Evolutionary conservation across 805 yeast genomes (phyloP), one percentile per base, ranked within the genome.

Genomic region (Schwanniomyces sp.): DNA sequence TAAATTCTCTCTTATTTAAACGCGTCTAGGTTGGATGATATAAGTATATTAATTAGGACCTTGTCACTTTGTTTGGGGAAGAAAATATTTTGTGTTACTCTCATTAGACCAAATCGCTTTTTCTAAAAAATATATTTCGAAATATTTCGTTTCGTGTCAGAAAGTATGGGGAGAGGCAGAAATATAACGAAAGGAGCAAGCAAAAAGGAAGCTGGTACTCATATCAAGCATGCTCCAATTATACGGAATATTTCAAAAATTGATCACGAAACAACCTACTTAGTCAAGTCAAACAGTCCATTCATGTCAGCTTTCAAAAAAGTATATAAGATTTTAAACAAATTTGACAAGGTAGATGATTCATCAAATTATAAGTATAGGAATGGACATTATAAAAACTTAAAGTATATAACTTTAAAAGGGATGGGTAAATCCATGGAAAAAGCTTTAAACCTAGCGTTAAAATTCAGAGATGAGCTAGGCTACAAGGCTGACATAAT

Each of bases 381-480:
- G 42, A 61, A 61, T 21, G 52, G 70, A 27, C 61, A 62, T 45
- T 69, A 72, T 47, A 74, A 74, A 46, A 73, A 70, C 34, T 68
- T 69, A 0, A 58, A 69, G 25, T 79, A 70, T 57, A 73, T 89
- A 7, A 71, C 76, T 0, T 76, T 91, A 2, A 65, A 80, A 46
- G 97, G 95, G 0, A 83, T 88, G 86, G 96, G 96, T 2, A 60
- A 60, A 21, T 59, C 91, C 8, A 80, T 86, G 8, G 82, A 78
- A 42, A 85, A 79, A 56, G 81, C 85, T 0, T 50, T 86, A n/a
- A 70, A 83, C 11, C 52, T 91, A 0, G 96, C 81, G 0, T 61
- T 81, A 25, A 77, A 82, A 56, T 86, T 84, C 58, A 79, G 79
- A 54, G 69, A 67, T 12, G 76, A 78, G 29, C 67, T 74, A 36